A percentile compares a stretch with the other conserved stretches of the same genome.
Evolutionary conservation across 495 filamentous ascomycete species (phyloP).

Genomic region (Podospora conica): DNA sequence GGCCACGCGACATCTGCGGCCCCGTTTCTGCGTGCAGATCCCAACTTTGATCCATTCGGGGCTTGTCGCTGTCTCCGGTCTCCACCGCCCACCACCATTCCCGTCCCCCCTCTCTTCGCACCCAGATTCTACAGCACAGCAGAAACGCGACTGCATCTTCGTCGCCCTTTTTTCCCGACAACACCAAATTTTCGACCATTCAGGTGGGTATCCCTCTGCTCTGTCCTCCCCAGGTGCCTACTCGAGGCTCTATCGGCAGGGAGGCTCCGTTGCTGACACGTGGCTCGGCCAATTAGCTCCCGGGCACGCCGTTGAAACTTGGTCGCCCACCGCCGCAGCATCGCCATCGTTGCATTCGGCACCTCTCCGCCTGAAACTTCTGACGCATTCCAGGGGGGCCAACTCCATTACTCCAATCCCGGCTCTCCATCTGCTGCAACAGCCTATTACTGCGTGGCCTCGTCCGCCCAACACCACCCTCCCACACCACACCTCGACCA

Average conservation of each 20-base stretch:
- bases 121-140: neutral
- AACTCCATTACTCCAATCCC: constrained; percentile 13
- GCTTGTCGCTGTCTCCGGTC: neutral
- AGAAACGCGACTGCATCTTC: neutral
- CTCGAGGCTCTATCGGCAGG: neutral
- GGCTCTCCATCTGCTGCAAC: constrained; percentile 8
- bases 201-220: neutral
- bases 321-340: constrained; percentile 1
- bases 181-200: neutral
- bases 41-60: constrained; percentile 15
- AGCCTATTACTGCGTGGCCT: constrained; percentile 10
- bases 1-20: constrained; percentile 22
- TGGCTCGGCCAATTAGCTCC: constrained; percentile 13
- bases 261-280: constrained; percentile 4
- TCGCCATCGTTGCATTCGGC: constrained; percentile 22
- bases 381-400: constrained; percentile 29
- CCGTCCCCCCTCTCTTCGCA: neutral
- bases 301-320: neutral
- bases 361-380: constrained; percentile 28
- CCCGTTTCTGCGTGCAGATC: constrained; percentile 17
- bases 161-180: neutral
- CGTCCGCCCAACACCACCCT: constrained; percentile 3
- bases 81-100: neutral
- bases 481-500: constrained; percentile 1
- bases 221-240: neutral